A percentile compares a stretch with the other conserved stretches of the same genome.
Conservation (phyloP, 306 rosid genomes). For the Vigna hirtella region DNA sequence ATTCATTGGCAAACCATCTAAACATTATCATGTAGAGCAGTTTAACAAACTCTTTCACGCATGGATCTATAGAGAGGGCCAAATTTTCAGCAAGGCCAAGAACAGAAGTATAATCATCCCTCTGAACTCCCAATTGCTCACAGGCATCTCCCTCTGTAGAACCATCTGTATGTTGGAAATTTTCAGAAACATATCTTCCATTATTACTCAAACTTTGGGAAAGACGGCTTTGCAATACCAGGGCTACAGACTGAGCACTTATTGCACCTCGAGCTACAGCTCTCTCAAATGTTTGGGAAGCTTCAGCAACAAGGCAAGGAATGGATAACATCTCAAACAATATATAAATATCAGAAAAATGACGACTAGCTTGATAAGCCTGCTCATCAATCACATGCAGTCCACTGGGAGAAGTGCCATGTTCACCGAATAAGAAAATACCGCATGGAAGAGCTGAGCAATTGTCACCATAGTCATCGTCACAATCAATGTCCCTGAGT, state of each 20-base stretch:
- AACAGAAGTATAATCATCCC: conserved; percentile 86
- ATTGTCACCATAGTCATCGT: conserved; percentile 79
- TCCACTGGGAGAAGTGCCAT: conserved; percentile 62
- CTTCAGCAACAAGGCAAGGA: conserved; percentile 96
- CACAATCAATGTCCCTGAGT: conserved; percentile 91
- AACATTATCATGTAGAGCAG: conserved; percentile 81
- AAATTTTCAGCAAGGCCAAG: conserved; percentile 97
- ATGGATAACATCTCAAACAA: conserved; percentile 93
- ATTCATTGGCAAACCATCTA: conserved; percentile 91
- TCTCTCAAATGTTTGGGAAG: conserved; percentile 96
- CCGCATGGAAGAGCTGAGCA: conserved; percentile 67
- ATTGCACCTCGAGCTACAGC: conserved; percentile 94
- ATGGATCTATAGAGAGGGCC: conserved; percentile 82
- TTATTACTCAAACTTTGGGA: conserved; percentile 70
- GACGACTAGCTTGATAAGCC: conserved; percentile 62
- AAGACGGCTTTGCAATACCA: conserved; percentile 90
- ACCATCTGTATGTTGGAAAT: conserved; percentile 67
- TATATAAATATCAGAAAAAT: conserved; percentile 88
- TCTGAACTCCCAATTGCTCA: conserved; percentile 79
- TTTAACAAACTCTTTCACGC: conserved; percentile 88
- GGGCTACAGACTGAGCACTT: conserved; percentile 82
- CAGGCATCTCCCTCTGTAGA: conserved; percentile 65
- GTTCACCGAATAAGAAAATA: conserved; percentile 81
- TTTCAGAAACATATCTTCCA: conserved; percentile 61
- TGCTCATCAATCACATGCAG: conserved; percentile 77